Base-by-base conservation (phyloP, 768 basidiomycete species). In the Mycena galopus region DNA sequence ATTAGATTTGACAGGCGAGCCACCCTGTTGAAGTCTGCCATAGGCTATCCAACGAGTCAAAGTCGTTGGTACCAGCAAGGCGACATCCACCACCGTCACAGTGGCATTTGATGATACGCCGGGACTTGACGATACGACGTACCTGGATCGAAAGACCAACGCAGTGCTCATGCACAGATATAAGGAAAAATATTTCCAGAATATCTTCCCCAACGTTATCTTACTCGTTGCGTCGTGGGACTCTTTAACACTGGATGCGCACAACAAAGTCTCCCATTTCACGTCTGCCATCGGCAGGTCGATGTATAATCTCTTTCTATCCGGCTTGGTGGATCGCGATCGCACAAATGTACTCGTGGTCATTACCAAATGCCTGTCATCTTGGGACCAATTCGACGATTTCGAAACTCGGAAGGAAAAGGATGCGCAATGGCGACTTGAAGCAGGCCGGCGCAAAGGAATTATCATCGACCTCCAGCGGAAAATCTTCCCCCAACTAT, bases 401-500 rank as follows among this genome's bases (percentile, higher is more conserved):
- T 17, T 42, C 17, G 16, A 42, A 17, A 42, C 10, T 4, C 39
- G 16, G 17, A 11, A 17, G 17, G 39, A 42, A 4, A 42, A 42
- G 17, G 39, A 42, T 4, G 16, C 8, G 4, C 10, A 9, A 19
- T 42, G 39, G 39, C 4, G 4, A 17, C 4, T 11, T 4, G 11
- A 42, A 42, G 39, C 39, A 4, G 16, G 16, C 4, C 8, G 39
- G 16, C 39, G 39, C 16, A 42, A 17, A 19, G 39, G 25, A 7
- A 65, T 65, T 16, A 55, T 65, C 33, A 55, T 32, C 14, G 51
- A 57, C 42, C 65, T 66, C 7, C 65, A 66, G 21, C 53, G 55
- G 37, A 66, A 66, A 25, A 17, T 57, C 21, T 66, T 66, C 39
- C 55, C 65, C 25, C 29, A n/a, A 32, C 44, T 21, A 33, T 19